phyloP scores from a whole-genome alignment of 2,329 filamentous ascomycete genomes.

The Clonostachys sp. region DNA sequence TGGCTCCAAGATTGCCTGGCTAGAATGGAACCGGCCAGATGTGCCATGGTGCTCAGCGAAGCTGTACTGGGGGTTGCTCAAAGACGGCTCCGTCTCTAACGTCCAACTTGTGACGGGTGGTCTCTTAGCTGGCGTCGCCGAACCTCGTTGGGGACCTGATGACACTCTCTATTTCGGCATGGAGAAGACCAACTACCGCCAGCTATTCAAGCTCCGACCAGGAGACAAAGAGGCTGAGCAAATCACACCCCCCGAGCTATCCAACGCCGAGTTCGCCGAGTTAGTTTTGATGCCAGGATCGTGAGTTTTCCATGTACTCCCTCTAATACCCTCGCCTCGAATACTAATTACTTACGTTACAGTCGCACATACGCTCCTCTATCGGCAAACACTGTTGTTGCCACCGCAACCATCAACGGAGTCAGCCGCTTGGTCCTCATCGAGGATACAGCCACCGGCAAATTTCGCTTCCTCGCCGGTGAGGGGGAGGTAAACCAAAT shows the following conservation, averaged over 20 bases:
- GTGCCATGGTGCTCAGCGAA: constrained; percentile 45
- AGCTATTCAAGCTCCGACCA: constrained; percentile 33
- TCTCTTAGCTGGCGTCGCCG: constrained; percentile 34
- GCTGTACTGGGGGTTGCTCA: constrained; percentile 28
- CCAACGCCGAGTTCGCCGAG: constrained; percentile 32
- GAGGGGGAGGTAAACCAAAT: constrained; percentile 21
- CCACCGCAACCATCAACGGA: constrained; percentile 23
- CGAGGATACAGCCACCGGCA: constrained; percentile 20
- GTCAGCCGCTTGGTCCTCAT: constrained; percentile 26
- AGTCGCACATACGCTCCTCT: constrained; percentile 34
- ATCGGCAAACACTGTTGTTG: constrained; percentile 24
- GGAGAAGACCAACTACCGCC: constrained; percentile 39
- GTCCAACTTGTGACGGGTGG: constrained; percentile 32
- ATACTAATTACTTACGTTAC: not conserved
- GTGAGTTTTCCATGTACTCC: not conserved
- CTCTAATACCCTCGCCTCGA: not conserved
- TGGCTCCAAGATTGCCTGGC: constrained; percentile 41
- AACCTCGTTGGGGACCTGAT: constrained; percentile 46
- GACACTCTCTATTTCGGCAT: constrained; percentile 41
- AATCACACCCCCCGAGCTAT: constrained; percentile 27
- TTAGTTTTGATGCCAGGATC: constrained; percentile 19
- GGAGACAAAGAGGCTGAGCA: constrained; percentile 14
- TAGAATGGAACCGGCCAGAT: constrained; percentile 49
- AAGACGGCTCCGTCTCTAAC: constrained; percentile 20
- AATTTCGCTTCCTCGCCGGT: constrained; percentile 21